phyloP scores from a whole-genome alignment of 495 filamentous ascomycete genomes.

The Trichoderma orchidacearum region DNA sequence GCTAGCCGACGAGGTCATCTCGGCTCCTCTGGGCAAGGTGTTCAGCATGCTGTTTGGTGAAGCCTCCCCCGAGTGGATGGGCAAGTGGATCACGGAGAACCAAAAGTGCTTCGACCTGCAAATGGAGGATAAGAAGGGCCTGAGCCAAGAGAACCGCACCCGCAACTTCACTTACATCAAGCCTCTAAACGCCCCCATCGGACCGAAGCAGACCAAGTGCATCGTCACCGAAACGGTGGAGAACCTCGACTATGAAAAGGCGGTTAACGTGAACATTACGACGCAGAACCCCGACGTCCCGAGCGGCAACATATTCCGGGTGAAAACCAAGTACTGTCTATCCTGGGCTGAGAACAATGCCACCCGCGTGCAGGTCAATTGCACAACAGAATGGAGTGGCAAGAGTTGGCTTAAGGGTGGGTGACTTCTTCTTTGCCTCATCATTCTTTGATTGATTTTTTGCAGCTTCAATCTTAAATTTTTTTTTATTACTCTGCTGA shows the following conservation, averaged over 20 bases:
- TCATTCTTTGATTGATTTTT: neutral
- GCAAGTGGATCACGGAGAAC: slow-evolving; percentile 70
- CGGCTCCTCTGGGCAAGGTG: slow-evolving; percentile 83
- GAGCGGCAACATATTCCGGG: slow-evolving; percentile 77
- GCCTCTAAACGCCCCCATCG: slow-evolving; percentile 68
- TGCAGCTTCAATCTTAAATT: neutral
- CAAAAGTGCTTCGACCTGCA: slow-evolving; percentile 81
- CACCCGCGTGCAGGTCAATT: slow-evolving; percentile 73
- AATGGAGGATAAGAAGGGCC: slow-evolving; percentile 68
- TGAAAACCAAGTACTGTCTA: slow-evolving; percentile 89
- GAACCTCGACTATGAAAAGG: slow-evolving; percentile 73
- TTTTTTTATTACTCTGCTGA: slow-evolving; percentile 7
- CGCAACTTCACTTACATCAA: slow-evolving; percentile 84
- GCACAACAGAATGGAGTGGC: slow-evolving; percentile 86
- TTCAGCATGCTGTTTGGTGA: slow-evolving; percentile 81
- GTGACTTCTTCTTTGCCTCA: neutral
- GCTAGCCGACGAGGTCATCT: slow-evolving; percentile 72
- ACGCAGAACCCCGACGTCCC: slow-evolving; percentile 95
- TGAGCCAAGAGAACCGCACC: slow-evolving; percentile 57
- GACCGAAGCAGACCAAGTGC: slow-evolving; percentile 92
- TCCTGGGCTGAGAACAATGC: slow-evolving; percentile 78
- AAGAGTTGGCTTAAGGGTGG: slow-evolving; percentile 98
- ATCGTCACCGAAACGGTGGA: slow-evolving; percentile 75
- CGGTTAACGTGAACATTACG: slow-evolving; percentile 59
- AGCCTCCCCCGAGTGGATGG: slow-evolving; percentile 62